Percentiles rank a stretch among this genome's conserved stretches.
These are phyloP conservation scores for Candida manassasensis DNA, from an alignment of 805 yeast genomes.

Conservation along the genomic window DNA sequence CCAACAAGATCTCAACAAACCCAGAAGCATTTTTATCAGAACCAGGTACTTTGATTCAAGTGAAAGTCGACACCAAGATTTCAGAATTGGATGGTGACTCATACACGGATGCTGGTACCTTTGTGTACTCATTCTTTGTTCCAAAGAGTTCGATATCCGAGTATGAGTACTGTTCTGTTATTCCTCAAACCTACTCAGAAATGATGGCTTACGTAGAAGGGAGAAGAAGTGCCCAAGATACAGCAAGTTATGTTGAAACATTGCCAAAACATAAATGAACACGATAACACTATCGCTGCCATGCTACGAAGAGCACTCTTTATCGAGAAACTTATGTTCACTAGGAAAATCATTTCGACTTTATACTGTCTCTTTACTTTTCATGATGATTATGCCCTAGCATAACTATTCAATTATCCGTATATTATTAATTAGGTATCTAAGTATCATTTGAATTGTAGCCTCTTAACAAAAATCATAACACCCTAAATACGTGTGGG, in stretches of 20 bases:
- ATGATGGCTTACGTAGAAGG: constrained; percentile 92
- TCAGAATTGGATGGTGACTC: constrained; percentile 59
- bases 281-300: no score
- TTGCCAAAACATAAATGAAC: constrained; percentile 17
- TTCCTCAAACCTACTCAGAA: constrained; percentile 85
- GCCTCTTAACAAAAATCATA: no score
- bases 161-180: constrained; percentile 68
- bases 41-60: constrained; percentile 88
- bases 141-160: constrained; percentile 47
- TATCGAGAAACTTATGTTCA: no score
- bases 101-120: constrained; percentile 74
- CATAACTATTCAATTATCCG: no score
- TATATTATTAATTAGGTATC: no score
- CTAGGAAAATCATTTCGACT: no score
- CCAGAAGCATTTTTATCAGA: constrained; percentile 58
- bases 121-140: constrained; percentile 84
- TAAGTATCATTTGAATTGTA: no score
- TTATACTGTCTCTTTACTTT: no score
- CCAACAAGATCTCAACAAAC: constrained; percentile 48
- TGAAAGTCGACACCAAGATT: constrained; percentile 79
- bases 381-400: no score
- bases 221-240: constrained; percentile 81
- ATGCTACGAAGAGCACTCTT: no score
- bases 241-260: constrained; percentile 57
- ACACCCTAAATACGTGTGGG: no score